Base-by-base conservation (phyloP, 352 stramenopile species). In the Blastocystis sp. region DNA sequence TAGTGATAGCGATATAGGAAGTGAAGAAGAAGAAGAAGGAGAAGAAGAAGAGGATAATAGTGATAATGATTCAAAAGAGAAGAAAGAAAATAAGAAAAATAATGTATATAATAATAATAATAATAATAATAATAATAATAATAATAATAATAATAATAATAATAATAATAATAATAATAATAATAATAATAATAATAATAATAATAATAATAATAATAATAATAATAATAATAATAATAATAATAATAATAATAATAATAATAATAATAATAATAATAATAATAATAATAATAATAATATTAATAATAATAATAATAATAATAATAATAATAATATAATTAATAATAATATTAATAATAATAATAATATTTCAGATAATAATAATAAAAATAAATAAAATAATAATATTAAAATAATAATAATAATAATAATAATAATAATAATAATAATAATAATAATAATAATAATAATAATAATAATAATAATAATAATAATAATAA, bases 71-170 rank as follows among this genome's bases (percentile, higher is more conserved):
- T 21, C 10, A 19, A 41, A 67, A 24, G 45, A 35, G 27, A 65
- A 64, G 25, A 68, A 64, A 10, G 65, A 76, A 35, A 35, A 54
- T 9, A 55, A 70, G 4, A 42, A 64, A 30, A 64, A 77, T 47
- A 70, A 75, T 34, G 65, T 72, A 39, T 68, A 75, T 25, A 64
- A 65, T 21, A 67, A 77, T 18, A 37, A 67, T 9, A 55, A 27
- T 9, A 34, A 62, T 18, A 75, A 77, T 34, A 72, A 71, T 13
- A 36, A 19, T 23, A 21, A 24, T 18, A 55, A 69, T 23, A 25
- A 34, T 18, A 21, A 27, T 19, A 59, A 23, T 10, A 3, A 52
- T 24, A 33, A 18, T 46, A 43, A 67, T 16, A 4, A 16, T 27
- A 21, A 18, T n/a, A 23, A 7, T 6, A n/a, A 46, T n/a, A 21